Base-by-base conservation (phyloP, 129 eudicot genomes). In the Oenanthe sinensis region DNA sequence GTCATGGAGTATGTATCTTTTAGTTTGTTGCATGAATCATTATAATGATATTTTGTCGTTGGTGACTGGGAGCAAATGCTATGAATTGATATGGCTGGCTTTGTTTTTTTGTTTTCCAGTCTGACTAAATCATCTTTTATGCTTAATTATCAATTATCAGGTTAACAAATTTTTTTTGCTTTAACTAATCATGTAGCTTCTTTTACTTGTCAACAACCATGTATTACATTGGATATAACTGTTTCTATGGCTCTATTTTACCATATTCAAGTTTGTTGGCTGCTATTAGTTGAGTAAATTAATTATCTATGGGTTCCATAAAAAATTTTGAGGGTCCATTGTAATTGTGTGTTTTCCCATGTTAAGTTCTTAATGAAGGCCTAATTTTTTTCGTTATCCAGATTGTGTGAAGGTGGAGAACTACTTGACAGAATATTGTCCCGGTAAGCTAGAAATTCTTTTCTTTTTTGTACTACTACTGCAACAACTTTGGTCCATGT, bases 391-490 rank as follows among this genome's bases (percentile, higher is more conserved):
- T 24, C 60, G 75, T 47, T 70, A 85, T 0, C 62, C 88, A 93
- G 98, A 79, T 85, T 93, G 84, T 93, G 97, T 83, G 98, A 93
- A 88, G 98, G 98, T 54, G 98, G 98, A 76, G 98, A 93, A 80
- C 85, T 93, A 62, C 96, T 93, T 44, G 98, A 93, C 85, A 86
- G 98, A 71, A 93, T 93, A 82, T 83, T 93, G 82, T 86, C 98
- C 47, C 88, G 96, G 98, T 93, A 89, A 80, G 62, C n/a, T 24
- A 33, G 77, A 69, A 48, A 13, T n/a, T 37, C 33, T 54, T 22
- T 36, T 50, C 3, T 12, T 30, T 58, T 15, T 42, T 30, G 67
- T 30, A 76, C 78, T 84, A 20, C 62, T 9, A 20, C 62, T 9
- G 30, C 19, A 0, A 24, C 39, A 60, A 22, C 45, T 79, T 5